Conservation (phyloP, 306 rosid species). For the Rosa persica region DNA sequence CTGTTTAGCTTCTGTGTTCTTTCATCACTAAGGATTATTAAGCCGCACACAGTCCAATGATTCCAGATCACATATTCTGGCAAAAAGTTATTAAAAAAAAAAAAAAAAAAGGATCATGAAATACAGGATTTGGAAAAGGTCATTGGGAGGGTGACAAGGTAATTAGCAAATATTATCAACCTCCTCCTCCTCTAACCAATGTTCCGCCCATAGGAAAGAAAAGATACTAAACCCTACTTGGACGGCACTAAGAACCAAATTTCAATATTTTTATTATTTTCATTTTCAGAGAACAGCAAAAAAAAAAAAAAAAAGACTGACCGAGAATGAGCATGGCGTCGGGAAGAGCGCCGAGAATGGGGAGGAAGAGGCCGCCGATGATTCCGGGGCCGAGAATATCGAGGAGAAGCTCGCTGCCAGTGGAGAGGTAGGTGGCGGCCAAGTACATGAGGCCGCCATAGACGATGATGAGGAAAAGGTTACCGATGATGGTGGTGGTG, state of each 20-base stretch:
- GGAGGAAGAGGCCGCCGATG: conserved; percentile 88
- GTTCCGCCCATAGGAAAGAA: too few relatives aligned
- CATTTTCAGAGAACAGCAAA: not conserved
- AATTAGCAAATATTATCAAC: too few relatives aligned
- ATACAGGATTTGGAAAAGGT: too few relatives aligned
- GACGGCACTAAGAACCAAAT: not conserved
- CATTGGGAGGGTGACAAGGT: too few relatives aligned
- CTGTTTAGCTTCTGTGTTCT: not conserved
- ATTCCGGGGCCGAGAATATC: conserved; percentile 95
- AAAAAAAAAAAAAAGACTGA: not conserved
- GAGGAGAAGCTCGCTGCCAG: conserved; percentile 81
- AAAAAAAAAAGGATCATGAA: too few relatives aligned
- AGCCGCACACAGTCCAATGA: not conserved
- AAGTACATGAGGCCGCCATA: conserved; percentile 75
- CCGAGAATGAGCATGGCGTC: conserved; percentile 62
- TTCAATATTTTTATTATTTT: too few relatives aligned
- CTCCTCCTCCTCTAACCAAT: too few relatives aligned
- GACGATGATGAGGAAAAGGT: conserved; percentile 61
- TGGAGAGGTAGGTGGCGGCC: conserved; percentile 71
- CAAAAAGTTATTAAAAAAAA: not conserved
- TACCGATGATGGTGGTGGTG: conserved; percentile 48
- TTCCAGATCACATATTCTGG: not conserved
- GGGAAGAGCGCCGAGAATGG: conserved; percentile 61
- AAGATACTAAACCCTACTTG: not conserved
- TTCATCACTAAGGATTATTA: not conserved